phyloP scores from a whole-genome alignment of 2,329 filamentous ascomycete species.

The Colletotrichum agaves region DNA sequence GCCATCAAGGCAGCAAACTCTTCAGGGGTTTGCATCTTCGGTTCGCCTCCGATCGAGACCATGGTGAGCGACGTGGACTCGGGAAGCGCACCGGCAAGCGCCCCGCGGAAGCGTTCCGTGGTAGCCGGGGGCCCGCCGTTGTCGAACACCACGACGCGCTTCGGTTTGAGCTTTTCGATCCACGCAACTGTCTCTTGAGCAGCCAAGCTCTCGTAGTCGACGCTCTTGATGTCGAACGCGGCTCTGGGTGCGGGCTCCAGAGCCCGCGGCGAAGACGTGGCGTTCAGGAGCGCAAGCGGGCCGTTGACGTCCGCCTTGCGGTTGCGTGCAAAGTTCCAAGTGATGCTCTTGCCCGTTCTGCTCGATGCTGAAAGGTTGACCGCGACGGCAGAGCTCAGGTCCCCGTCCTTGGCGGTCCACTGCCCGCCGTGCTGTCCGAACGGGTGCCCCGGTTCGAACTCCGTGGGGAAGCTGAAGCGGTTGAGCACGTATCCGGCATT shows the following conservation, averaged over 20 bases:
- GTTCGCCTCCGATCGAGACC: conserved; percentile 17
- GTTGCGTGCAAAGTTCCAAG: conserved; percentile 42
- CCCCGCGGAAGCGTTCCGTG: conserved; percentile 13
- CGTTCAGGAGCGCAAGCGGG: conserved; percentile 43
- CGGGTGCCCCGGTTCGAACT: conserved; percentile 40
- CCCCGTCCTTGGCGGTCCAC: conserved; percentile 46
- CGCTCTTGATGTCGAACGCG: conserved; percentile 26
- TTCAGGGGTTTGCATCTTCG: neutral
- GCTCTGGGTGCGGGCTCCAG: conserved; percentile 3
- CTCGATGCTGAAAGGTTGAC: conserved; percentile 45
- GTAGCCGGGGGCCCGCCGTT: conserved; percentile 36
- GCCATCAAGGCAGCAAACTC: neutral
- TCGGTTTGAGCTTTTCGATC: conserved; percentile 29
- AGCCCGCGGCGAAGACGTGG: conserved; percentile 40
- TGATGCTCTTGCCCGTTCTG: conserved; percentile 45
- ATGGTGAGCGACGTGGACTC: neutral
- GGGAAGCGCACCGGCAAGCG: neutral
- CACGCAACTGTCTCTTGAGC: conserved; percentile 24
- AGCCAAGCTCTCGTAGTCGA: conserved; percentile 30
- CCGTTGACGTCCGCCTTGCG: conserved; percentile 17
- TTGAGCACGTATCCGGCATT: conserved; percentile 46
- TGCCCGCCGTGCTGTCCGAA: conserved; percentile 26
- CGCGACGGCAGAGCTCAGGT: conserved; percentile 48
- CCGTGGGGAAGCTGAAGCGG: conserved; percentile 46
- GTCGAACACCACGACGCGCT: conserved; percentile 39